Conservation (phyloP, 805 yeast species). For the Hanseniaspora clermontiae region DNA sequence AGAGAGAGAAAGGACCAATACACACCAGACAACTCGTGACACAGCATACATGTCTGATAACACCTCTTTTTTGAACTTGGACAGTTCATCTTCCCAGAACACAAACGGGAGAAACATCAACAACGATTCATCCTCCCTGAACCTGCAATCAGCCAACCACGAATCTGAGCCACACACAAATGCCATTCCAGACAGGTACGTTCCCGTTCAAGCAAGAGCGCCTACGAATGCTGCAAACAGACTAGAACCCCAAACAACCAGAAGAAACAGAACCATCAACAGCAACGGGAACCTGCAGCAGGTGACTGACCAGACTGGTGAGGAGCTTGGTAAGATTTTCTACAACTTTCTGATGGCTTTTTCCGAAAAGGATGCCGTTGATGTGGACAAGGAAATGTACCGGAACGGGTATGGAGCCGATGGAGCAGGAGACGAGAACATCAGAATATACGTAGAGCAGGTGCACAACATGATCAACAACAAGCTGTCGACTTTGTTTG, state of each 20-base stretch:
- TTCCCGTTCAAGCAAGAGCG: slow-evolving; percentile 2
- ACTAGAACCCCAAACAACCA: slow-evolving; percentile 29
- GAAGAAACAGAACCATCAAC: slow-evolving; percentile 32
- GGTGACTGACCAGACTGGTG: slow-evolving; percentile 84
- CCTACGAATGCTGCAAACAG: slow-evolving; percentile 17
- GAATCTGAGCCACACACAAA: background rate
- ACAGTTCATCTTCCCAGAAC: slow-evolving; percentile 6
- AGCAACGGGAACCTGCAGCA: slow-evolving; percentile 56
- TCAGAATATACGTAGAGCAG: slow-evolving; percentile 61
- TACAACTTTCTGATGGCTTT: slow-evolving; percentile 69
- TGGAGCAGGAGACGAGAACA: slow-evolving; percentile 22
- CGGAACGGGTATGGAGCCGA: too few relatives aligned
- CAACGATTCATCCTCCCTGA: slow-evolving; percentile 1
- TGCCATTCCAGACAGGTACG: background rate
- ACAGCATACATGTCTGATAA: slow-evolving; percentile 7
- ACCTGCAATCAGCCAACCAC: slow-evolving; percentile 4
- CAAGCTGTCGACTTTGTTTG: slow-evolving; percentile 65
- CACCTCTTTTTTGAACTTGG: slow-evolving; percentile 4
- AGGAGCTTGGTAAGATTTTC: slow-evolving; percentile 81
- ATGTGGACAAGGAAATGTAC: slow-evolving; percentile 24
- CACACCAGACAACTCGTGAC: too few relatives aligned
- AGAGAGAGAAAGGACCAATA: too few relatives aligned
- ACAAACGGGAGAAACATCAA: background rate
- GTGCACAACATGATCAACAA: slow-evolving; percentile 65
- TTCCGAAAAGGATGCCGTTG: slow-evolving; percentile 18